Evolutionary conservation across 2,329 filamentous ascomycete genomes (phyloP).

Genomic region (Dactylellina drechsleri): DNA sequence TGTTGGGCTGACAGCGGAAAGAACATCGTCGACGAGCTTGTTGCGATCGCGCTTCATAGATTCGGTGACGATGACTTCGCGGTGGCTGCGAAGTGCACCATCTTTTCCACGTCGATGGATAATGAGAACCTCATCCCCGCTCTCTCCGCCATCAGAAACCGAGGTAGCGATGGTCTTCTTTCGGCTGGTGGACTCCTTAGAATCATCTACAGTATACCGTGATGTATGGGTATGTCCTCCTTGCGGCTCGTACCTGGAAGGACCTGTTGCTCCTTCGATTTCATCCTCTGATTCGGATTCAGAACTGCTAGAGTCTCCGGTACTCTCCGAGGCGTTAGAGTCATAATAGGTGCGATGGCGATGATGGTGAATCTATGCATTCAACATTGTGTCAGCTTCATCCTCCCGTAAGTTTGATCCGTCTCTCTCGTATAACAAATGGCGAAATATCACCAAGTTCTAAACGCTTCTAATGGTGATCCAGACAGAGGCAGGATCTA

Average conservation of each 20-base stretch:
- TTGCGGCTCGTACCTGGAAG: conserved; percentile 4
- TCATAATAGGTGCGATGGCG: background rate
- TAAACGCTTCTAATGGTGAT: no score
- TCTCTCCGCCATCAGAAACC: conserved; percentile 3
- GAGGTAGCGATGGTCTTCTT: background rate
- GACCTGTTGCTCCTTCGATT: background rate
- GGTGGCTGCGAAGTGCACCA: background rate
- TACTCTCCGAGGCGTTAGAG: background rate
- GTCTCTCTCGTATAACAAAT: no score
- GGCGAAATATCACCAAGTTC: no score
- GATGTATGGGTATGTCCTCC: background rate
- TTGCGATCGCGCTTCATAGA: background rate
- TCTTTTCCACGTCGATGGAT: conserved; percentile 6
- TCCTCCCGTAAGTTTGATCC: no score
- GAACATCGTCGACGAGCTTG: background rate
- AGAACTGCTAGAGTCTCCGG: background rate
- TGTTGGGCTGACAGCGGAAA: background rate
- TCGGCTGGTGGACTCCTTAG: background rate
- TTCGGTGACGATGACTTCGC: background rate
- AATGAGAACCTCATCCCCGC: conserved; percentile 22
- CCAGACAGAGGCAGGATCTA: no score
- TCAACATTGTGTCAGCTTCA: no score
- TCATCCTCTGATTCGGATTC: conserved; percentile 13
- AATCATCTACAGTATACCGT: no score
- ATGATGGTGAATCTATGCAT: background rate